Evolutionary conservation across 208 protist species (phyloP), one percentile per base, ranked within the genome.

Genomic region (Leishmania aethiopica): DNA sequence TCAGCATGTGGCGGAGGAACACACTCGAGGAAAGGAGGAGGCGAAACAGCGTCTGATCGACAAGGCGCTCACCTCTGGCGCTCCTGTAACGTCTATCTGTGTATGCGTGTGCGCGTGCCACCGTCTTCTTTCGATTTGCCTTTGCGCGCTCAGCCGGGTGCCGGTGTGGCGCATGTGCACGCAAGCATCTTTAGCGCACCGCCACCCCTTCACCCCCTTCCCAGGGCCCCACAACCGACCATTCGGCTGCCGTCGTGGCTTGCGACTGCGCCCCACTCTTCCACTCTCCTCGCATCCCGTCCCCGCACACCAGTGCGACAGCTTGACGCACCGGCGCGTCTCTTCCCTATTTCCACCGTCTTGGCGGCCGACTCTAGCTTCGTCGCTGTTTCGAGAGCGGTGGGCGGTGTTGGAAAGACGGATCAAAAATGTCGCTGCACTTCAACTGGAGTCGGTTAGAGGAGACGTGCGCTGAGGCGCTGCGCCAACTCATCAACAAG

Each of bases 381-480:
- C 0, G 11, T 3, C 60, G 8, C 10, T 13, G 60, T 67, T 32
- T 19, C n/a, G 8, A 37, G 28, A 37, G 8, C 60, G 60, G 60
- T 67, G 60, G 3, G 10, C n/a, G 13, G 60, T 37, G 60, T 11
- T 37, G 60, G 11, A 0, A 37, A 64, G 4, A n/a, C 7, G 0
- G 7, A 78, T 0, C 3, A 51, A 49, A 35, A 53, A 90, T 93
- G 88, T 88, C 84, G 25, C 89, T 93, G 64, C 80, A 84, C 55
- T 95, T 97, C 75, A 92, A 96, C 78, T 97, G 94, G 94, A 81
- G 83, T 28, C 76, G 86, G 7, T 75, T 97, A 10, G 94, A 97
- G 80, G 88, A 93, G 51, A 95, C 91, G 28, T 88, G 89, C 25
- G 89, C 92, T 3, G 88, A 94, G 78, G 90, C 92, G 19, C 77